Evolutionary conservation across 2,329 filamentous ascomycete genomes (phyloP).

Genomic region (Colletotrichum eremochloae): DNA sequence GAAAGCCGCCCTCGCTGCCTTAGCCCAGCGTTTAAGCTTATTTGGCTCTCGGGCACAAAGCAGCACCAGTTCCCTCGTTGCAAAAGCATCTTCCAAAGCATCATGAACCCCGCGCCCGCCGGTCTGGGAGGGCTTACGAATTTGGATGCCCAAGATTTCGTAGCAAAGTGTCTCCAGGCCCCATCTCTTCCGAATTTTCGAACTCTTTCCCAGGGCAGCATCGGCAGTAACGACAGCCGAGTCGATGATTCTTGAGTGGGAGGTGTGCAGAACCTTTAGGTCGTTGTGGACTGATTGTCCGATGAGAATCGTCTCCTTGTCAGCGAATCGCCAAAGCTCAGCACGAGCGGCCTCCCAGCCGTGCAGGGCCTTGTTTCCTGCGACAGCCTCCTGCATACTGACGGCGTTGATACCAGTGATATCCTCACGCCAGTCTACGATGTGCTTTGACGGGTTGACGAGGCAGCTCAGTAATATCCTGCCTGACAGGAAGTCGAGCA

Average conservation of each 20-base stretch:
- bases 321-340: conserved; percentile 57
- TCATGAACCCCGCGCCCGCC: neutral
- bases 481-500: conserved; percentile 5
- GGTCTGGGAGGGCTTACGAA: neutral
- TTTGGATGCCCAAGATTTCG: neutral
- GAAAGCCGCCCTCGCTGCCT: neutral
- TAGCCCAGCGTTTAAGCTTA: neutral
- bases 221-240: conserved; percentile 54
- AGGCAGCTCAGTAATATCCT: neutral
- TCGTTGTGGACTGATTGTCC: conserved; percentile 63
- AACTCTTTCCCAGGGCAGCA: conserved; percentile 25
- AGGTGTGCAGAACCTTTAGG: conserved; percentile 57
- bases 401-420: neutral
- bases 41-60: neutral
- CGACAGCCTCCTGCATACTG: conserved; percentile 12
- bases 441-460: neutral
- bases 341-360: conserved; percentile 59
- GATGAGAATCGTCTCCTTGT: conserved; percentile 60
- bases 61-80: neutral
- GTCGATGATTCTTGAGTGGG: conserved; percentile 60
- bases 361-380: conserved; percentile 46
- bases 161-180: neutral
- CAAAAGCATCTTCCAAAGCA: conserved; percentile 1
- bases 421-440: conserved; percentile 11
- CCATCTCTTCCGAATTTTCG: neutral